Conservation (phyloP, 441 rosid genomes). For the Gossypium laxum region DNA sequence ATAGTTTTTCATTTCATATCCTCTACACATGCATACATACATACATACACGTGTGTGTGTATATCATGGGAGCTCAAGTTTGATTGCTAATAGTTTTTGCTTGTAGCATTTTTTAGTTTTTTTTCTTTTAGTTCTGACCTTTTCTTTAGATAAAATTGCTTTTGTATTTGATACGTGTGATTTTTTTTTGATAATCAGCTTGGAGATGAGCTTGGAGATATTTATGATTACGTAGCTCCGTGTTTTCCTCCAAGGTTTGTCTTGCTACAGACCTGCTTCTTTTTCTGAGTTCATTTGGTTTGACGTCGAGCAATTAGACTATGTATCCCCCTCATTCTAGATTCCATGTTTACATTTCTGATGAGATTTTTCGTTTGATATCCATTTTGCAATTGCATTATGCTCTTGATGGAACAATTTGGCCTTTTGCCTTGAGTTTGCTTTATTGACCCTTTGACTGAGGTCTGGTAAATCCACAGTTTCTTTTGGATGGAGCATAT, state of each 20-base stretch:
- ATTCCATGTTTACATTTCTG: not conserved
- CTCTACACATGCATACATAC: not conserved
- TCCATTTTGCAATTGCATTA: not conserved
- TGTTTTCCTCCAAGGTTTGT: conserved; percentile 98
- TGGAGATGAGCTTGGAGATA: conserved; percentile 98
- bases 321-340: not conserved
- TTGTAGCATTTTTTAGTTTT: not conserved
- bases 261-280: conserved; percentile 7
- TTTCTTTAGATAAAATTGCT: not conserved
- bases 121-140: not conserved
- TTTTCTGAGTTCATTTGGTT: conserved; percentile 9
- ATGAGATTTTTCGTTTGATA: not conserved
- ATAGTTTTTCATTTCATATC: not conserved
- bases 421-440: not conserved
- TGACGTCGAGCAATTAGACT: not conserved
- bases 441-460: not conserved
- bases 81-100: conserved; percentile 1
- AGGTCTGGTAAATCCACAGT: not conserved
- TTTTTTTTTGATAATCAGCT: conserved; percentile 39
- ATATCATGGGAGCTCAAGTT: not conserved
- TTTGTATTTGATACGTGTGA: not conserved
- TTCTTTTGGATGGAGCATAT: not conserved
- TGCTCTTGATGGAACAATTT: not conserved
- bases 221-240: conserved; percentile 95
- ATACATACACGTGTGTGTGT: no score